Conservation (phyloP, 1,284 basidiomycete species). For the Leccinum cinnamomeum region DNA sequence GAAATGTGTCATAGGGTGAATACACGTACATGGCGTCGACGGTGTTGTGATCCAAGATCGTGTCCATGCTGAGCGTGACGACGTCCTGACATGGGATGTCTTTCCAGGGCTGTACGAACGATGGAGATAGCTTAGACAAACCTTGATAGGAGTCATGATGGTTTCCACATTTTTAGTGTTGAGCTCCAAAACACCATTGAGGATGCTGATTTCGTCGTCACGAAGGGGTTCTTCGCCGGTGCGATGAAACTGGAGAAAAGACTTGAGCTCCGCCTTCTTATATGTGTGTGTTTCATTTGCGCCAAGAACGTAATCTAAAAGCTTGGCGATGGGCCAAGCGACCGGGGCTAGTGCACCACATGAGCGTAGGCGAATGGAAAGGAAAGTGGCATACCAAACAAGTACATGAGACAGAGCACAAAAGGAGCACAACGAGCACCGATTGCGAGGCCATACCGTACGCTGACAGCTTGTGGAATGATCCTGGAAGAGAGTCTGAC, state of each 20-base stretch:
- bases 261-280: conserved; percentile 91
- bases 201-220: conserved; percentile 86
- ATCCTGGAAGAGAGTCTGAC: conserved; percentile 50
- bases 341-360: conserved; percentile 58
- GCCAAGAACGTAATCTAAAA: conserved; percentile 81
- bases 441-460: conserved; percentile 86
- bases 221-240: conserved; percentile 84
- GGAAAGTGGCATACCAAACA: conserved; percentile 52
- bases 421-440: conserved; percentile 87
- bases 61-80: conserved; percentile 73
- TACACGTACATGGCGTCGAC: conserved; percentile 69
- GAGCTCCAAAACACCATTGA: conserved; percentile 86
- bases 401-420: conserved; percentile 78
- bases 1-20: not conserved
- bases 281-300: conserved; percentile 73
- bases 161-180: conserved; percentile 80
- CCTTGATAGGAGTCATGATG: conserved; percentile 88
- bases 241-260: conserved; percentile 90
- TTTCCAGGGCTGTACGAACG: not conserved
- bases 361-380: not conserved
- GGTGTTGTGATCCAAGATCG: conserved; percentile 76
- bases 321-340: conserved; percentile 86
- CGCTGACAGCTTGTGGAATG: conserved; percentile 87
- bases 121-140: conserved; percentile 27
- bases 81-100: conserved; percentile 55